Evolutionary conservation across 257 asterid species (phyloP).

Genomic region (Solanum pinnatisectum): DNA sequence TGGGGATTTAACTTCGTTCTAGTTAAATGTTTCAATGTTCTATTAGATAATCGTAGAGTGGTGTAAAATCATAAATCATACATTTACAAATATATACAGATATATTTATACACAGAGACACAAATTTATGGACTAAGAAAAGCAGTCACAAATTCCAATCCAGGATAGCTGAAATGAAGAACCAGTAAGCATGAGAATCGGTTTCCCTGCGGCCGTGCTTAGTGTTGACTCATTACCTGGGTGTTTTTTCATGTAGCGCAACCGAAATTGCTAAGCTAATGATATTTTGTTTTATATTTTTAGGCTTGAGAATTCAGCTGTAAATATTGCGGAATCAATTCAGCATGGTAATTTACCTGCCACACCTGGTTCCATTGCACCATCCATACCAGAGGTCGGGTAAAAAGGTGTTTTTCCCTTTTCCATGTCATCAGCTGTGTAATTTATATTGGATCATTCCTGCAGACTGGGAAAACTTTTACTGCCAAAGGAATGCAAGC

Average conservation of each 20-base stretch:
- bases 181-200: not conserved
- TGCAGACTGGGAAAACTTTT: constrained; percentile 78
- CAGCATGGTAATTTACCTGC: constrained; percentile 60
- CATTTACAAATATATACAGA: not conserved
- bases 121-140: not conserved
- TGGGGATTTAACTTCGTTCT: not conserved
- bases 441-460: not conserved
- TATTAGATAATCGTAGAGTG: not conserved
- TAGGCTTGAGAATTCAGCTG: constrained; percentile 82
- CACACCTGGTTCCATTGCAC: constrained; percentile 52
- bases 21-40: not conserved
- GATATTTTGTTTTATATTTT: constrained; percentile 7
- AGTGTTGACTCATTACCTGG: not conserved
- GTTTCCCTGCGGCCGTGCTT: not conserved
- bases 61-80: not conserved
- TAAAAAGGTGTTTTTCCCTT: not conserved
- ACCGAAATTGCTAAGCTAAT: not conserved
- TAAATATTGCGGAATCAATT: constrained; percentile 56
- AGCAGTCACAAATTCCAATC: not conserved
- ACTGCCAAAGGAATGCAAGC: constrained; percentile 86
- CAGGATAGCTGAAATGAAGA: not conserved
- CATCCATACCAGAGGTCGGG: constrained; percentile 79
- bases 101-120: not conserved
- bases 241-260: not conserved
- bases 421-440: not conserved